Evolutionary conservation across 2,329 filamentous ascomycete species (phyloP).

Genomic region (Ceratocystis alfenasii): DNA sequence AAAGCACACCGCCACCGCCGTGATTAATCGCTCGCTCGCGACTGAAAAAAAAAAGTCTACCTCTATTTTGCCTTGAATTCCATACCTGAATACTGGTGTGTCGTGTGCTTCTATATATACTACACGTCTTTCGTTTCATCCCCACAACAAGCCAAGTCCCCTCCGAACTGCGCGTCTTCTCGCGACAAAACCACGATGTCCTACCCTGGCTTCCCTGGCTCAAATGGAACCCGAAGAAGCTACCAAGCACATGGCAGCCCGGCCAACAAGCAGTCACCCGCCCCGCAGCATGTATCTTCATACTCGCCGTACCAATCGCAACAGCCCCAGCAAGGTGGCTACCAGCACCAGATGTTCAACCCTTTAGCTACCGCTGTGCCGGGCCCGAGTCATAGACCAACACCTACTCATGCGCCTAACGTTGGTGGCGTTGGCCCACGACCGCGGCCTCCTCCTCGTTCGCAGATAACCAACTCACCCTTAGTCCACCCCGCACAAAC

Average conservation of each 20-base stretch:
- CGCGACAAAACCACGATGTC: constrained; percentile 3
- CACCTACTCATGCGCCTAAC: constrained; percentile 38
- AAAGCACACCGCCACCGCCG: constrained; percentile 13
- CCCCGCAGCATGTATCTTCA: constrained; percentile 43
- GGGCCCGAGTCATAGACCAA: constrained; percentile 37
- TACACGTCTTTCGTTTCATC: not conserved
- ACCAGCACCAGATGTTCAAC: constrained; percentile 43
- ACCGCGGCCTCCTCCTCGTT: constrained; percentile 31
- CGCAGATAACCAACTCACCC: constrained; percentile 31
- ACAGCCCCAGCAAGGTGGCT: constrained; percentile 37
- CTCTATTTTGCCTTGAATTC: not conserved
- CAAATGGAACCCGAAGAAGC: not conserved
- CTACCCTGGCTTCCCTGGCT: constrained; percentile 6
- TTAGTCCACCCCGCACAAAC: constrained; percentile 23
- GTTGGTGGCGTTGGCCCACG: constrained; percentile 37
- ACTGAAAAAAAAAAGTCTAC: not conserved
- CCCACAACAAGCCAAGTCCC: not conserved
- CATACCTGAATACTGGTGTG: not conserved
- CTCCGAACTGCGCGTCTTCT: not conserved
- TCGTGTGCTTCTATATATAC: not conserved
- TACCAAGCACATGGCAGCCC: constrained; percentile 35
- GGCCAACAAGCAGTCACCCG: constrained; percentile 44
- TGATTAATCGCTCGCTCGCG: constrained; percentile 14
- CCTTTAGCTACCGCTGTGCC: constrained; percentile 38
- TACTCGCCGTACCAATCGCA: constrained; percentile 43